Base-by-base conservation (phyloP, 306 rosid species). In the Lathyrus aphaca region DNA sequence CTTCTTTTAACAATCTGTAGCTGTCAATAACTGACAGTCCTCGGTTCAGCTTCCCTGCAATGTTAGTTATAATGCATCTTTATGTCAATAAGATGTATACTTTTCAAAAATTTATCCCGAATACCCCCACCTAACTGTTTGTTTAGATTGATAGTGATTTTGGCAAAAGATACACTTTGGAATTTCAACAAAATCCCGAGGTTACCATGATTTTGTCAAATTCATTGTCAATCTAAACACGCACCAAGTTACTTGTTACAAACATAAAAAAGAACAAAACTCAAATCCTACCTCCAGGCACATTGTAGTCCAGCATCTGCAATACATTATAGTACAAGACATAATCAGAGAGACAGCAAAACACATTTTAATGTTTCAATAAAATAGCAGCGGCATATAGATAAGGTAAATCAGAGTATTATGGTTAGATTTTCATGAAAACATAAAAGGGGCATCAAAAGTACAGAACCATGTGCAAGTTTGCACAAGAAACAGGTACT, bases 251-350 rank as follows among this genome's bases (percentile, higher is more conserved):
- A 32, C 64, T 48, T 5, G 6, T 6, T 39, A 82, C 29, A 72
- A 72, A 70, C 64, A 42, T 17, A 15, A 30, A 51, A 44, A 17
- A 30, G 46, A 44, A n/a, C 54, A 35, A 74, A 35, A 56, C 42
- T 55, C 7, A 69, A 69, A 55, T 57, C 86, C 57, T 73, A 88
- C 97, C 97, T 88, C 96, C 91, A 53, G 89, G 96, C 73, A 91
- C 97, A 85, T 88, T 91, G 89, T 91, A 91, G 83, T 88, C 97
- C 88, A 87, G 81, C 97, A 91, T 87, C 85, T 83, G 84, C 11
- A 73, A 63, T 18, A 37, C 48, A 29, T 14, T 12, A 40, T 11
- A 85, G 29, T 15, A 39, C 48, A 82, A 4, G 64, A 35, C 57
- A 81, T 5, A 16, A 57, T 64, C 29, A 76, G 70, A 46, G 10